Conservation (phyloP, 225 moss, liverwort and hornwort species). For the Bryum argenteum region DNA sequence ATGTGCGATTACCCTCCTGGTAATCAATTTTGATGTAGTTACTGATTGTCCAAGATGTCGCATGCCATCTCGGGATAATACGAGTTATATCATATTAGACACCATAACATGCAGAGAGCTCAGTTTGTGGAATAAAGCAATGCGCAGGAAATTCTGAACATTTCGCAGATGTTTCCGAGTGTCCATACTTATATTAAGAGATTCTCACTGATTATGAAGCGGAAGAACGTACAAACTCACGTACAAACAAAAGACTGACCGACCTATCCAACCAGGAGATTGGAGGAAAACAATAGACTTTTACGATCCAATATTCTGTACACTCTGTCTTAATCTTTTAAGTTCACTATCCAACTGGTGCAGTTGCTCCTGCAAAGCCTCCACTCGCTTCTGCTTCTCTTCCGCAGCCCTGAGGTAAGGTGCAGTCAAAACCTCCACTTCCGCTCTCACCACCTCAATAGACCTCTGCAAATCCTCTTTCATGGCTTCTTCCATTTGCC, state of each 20-base stretch:
- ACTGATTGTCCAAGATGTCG: too few species aligned
- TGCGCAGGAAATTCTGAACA: conserved; percentile 12
- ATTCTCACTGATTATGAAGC: neutral
- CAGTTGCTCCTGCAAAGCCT: conserved; percentile 61
- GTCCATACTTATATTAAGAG: neutral
- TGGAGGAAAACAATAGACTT: conserved; percentile 14
- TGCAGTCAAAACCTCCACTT: conserved; percentile 63
- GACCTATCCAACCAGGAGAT: neutral
- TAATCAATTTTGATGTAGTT: too few species aligned
- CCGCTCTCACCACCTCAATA: conserved; percentile 56
- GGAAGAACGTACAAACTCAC: conserved; percentile 34
- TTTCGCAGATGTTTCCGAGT: neutral
- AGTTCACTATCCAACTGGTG: conserved; percentile 62
- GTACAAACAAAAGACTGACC: conserved; percentile 6
- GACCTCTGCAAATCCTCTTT: conserved; percentile 67
- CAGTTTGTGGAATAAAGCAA: neutral
- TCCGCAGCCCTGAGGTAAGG: conserved; percentile 66
- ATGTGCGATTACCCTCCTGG: too few species aligned
- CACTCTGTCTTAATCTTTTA: conserved; percentile 68
- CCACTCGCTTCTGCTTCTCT: conserved; percentile 51
- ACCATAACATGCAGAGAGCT: neutral
- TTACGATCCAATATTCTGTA: conserved; percentile 79
- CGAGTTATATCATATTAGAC: too few species aligned
- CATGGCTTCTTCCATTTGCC: conserved; percentile 78
- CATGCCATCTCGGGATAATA: too few species aligned